These are phyloP conservation scores for Cryptococcus hybrid DNA, from an alignment of 1,284 basidiomycete genomes.

Conservation along the genomic window DNA sequence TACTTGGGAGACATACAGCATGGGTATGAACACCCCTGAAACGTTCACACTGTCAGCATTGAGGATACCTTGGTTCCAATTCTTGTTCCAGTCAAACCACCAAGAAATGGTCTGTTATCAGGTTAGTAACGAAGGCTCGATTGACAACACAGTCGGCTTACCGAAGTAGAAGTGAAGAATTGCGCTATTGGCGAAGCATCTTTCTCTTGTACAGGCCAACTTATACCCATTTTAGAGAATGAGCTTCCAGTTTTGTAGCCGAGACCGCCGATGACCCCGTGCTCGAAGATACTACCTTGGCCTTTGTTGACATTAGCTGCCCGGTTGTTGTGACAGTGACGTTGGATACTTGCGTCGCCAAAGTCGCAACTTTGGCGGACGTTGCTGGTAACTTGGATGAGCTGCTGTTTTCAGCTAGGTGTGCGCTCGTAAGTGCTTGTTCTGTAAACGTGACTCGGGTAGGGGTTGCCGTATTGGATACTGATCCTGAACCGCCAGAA, in stretches of 20 bases:
- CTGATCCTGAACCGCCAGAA: no score
- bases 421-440: no score
- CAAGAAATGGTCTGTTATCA: slow-evolving; percentile 5
- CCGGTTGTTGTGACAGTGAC: no score
- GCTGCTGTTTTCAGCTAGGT: no score
- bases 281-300: no score
- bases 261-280: no score
- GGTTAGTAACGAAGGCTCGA: background rate
- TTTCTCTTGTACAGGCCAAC: slow-evolving; percentile 25
- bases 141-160: background rate
- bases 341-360: no score
- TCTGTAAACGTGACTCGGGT: no score
- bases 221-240: slow-evolving; percentile 16
- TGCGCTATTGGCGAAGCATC: slow-evolving; percentile 5
- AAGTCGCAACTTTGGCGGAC: background rate
- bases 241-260: no score
- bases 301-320: no score
- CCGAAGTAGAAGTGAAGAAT: background rate
- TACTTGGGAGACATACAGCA: slow-evolving; percentile 19
- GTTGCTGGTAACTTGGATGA: background rate
- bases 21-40: slow-evolving; percentile 23
- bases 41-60: slow-evolving; percentile 6
- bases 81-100: slow-evolving; percentile 36
- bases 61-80: slow-evolving; percentile 21
- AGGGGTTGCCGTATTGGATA: no score